Evolutionary conservation across 192 early-diverging fungal species (phyloP).

Genomic region (Entomortierella lignicola): DNA sequence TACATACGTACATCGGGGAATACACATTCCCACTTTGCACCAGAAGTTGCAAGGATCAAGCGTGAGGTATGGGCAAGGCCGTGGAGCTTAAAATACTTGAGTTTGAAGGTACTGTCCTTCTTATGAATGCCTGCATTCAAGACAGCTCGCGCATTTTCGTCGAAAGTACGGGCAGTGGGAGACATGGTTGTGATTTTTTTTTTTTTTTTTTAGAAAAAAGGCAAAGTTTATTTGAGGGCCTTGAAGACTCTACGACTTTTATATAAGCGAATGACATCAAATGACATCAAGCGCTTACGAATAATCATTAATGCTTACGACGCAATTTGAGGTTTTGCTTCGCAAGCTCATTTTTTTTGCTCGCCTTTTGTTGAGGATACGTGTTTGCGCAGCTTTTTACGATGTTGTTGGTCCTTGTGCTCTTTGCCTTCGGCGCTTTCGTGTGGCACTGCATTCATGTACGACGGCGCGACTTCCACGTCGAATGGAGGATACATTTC

Average conservation of each 20-base stretch:
- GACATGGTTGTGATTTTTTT: constrained; percentile 10
- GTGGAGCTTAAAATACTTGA: constrained; percentile 31
- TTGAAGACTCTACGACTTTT: not conserved
- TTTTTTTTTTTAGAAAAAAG: not conserved
- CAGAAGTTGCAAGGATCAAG: constrained; percentile 34
- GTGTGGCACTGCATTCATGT: not conserved
- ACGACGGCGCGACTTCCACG: not conserved
- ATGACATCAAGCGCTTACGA: too few species aligned
- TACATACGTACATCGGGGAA: constrained; percentile 25
- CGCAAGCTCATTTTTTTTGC: too few species aligned
- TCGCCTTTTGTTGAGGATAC: too few species aligned
- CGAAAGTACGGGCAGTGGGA: constrained; percentile 21
- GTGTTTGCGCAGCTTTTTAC: not conserved
- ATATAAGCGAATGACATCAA: too few species aligned
- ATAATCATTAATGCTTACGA: not conserved
- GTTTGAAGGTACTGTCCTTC: constrained; percentile 39
- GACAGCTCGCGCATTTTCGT: constrained; percentile 11
- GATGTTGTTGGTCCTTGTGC: not conserved
- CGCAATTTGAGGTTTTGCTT: too few species aligned
- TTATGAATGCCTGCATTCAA: constrained; percentile 51
- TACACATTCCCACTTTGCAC: constrained; percentile 26
- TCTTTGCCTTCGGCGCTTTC: not conserved
- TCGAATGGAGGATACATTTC: constrained; percentile 14
- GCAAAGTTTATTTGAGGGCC: not conserved
- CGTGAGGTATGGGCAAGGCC: constrained; percentile 3